Evolutionary conservation across 2,329 filamentous ascomycete genomes (phyloP).

Genomic region (Trichoderma polysporum): DNA sequence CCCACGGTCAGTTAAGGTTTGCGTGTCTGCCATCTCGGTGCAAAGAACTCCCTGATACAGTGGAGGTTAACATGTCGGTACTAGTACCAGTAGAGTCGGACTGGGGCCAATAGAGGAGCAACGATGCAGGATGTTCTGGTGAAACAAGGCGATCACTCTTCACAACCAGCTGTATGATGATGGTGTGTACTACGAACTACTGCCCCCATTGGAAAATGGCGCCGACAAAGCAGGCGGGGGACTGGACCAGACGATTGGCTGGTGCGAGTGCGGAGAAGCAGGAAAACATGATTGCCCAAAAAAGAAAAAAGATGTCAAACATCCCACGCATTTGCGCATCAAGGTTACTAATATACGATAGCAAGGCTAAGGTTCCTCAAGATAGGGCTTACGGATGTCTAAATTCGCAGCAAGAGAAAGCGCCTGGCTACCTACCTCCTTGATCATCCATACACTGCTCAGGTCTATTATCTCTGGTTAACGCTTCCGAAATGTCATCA

Average conservation of each 20-base stretch:
- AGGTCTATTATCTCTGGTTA: neutral
- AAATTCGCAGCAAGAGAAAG: neutral
- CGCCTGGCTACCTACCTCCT: neutral
- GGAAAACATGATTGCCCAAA: neutral
- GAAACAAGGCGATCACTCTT: neutral
- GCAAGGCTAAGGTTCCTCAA: no score
- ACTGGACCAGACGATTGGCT: neutral
- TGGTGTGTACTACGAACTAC: neutral
- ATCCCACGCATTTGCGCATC: neutral
- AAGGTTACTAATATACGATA: neutral
- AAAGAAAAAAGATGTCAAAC: neutral
- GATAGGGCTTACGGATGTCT: conserved; percentile 2
- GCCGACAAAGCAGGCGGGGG: neutral
- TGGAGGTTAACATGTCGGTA: neutral
- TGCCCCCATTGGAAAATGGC: neutral
- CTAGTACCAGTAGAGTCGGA: neutral
- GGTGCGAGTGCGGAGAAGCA: conserved; percentile 1
- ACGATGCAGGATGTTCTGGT: neutral
- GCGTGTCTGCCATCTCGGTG: neutral
- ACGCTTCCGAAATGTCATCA: conserved; percentile 18
- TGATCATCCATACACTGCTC: neutral
- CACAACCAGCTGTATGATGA: neutral
- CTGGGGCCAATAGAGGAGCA: neutral
- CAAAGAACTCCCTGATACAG: neutral
- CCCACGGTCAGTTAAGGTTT: neutral